Percentiles rank a stretch among this genome's conserved stretches.
These are phyloP conservation scores for Cryoendolithus antarcticus DNA, from an alignment of 2,329 filamentous ascomycete species.

Conservation along the genomic window DNA sequence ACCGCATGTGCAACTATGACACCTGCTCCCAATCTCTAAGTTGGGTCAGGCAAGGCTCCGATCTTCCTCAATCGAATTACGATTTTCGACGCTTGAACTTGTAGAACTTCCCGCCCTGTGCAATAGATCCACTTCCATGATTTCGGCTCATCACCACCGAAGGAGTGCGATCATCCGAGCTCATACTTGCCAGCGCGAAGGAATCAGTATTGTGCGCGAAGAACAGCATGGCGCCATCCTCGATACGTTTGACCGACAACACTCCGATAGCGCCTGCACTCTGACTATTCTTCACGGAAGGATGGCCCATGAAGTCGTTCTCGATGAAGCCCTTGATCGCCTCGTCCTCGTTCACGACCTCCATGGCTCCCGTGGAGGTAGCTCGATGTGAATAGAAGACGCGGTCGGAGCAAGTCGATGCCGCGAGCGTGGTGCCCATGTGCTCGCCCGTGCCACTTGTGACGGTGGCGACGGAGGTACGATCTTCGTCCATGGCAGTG, in stretches of 20 bases:
- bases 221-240: constrained; percentile 66
- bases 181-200: constrained; percentile 76
- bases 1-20: too few relatives aligned
- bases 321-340: constrained; percentile 65
- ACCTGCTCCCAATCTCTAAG: too few relatives aligned
- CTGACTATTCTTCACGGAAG: constrained; percentile 66
- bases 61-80: too few relatives aligned
- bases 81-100: too few relatives aligned
- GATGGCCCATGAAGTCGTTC: constrained; percentile 87
- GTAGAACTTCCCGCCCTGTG: constrained; percentile 33
- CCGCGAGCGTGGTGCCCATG: constrained; percentile 91
- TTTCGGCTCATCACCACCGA: constrained; percentile 80
- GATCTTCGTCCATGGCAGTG: constrained; percentile 55
- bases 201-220: constrained; percentile 95
- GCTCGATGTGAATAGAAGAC: constrained; percentile 42
- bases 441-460: constrained; percentile 95
- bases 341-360: constrained; percentile 64
- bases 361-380: constrained; percentile 13
- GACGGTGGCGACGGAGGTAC: constrained; percentile 64
- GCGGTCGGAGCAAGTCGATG: constrained; percentile 72
- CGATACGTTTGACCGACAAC: constrained; percentile 76
- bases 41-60: too few relatives aligned
- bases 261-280: constrained; percentile 84
- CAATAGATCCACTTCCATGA: constrained; percentile 38
- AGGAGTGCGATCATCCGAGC: constrained; percentile 60